Evolutionary conservation across 352 stramenopile species (phyloP), one percentile per base, ranked within the genome.

Genomic region (Phytopythium boreale): DNA sequence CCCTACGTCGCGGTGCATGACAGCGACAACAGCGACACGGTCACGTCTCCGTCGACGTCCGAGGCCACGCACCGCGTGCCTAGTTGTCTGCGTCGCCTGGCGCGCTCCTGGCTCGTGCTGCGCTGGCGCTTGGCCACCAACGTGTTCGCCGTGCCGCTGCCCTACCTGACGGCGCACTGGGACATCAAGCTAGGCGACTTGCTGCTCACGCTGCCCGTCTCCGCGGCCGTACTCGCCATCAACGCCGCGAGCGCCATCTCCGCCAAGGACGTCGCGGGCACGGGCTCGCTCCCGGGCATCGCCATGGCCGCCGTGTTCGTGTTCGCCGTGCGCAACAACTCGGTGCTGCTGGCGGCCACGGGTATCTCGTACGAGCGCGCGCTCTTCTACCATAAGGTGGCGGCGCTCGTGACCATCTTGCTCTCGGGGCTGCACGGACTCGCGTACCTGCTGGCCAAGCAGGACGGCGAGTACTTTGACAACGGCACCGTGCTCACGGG

Each of bases 311-410:
- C 79, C 26, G 66, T 76, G 6, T 81, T 85, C 56, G 59, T 71
- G 2, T 60, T 87, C 1, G 68, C 74, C 0, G 64, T 87, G 5
- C 74, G 78, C 41, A 88, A 88, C 65, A 85, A 87, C 53, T 74
- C 72, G 27, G 61, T 80, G 37, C 68, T 87, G 19, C 59, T 83
- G 19, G 53, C 55, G 3, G 41, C 73, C 31, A 84, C 76, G 4
- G 78, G 75, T 0, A 67, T 87, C n/a, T 72, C 78, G 11, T 87
- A 78, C 52, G 78, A 87, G 47, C 76, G 78, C 8, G 72, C 62
- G 51, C 52, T 87, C 17, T 74, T 83, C 24, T 85, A 85, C 66
- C 78, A 85, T 67, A 82, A 82, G 56, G 37, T 80, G 12, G 72
- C 72, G 0, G 74, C 64, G 4, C 15, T 77, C 17, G 59, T 80